Conservation (phyloP, 495 filamentous ascomycete species). For the Tuber calosporum region DNA sequence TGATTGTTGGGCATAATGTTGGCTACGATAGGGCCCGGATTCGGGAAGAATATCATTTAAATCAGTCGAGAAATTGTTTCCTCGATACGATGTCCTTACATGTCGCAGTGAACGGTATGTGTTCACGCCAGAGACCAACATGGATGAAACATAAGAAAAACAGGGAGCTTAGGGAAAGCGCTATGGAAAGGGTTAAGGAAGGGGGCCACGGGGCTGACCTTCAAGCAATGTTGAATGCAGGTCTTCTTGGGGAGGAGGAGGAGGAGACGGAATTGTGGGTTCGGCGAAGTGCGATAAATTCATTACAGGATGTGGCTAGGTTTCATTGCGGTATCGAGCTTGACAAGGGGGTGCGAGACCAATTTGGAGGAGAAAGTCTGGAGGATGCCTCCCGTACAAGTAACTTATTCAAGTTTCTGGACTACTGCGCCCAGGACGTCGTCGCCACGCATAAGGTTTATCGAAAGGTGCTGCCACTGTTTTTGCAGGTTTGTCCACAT, state of each 20-base stretch:
- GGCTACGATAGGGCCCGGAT: conserved; percentile 90
- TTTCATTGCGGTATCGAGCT: conserved; percentile 90
- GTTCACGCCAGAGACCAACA: conserved; percentile 85
- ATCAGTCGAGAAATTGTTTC: conserved; percentile 76
- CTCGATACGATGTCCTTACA: conserved; percentile 98
- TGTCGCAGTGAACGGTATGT: conserved; percentile 98
- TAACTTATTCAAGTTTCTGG: conserved; percentile 75
- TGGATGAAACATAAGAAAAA: conserved; percentile 96
- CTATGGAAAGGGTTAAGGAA: conserved; percentile 63
- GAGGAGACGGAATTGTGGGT: conserved; percentile 98
- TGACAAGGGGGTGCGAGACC: conserved; percentile 79
- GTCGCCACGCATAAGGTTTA: conserved; percentile 87
- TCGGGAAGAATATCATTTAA: conserved; percentile 77
- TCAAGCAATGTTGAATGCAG: background rate
- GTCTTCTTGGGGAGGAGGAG: conserved; percentile 61
- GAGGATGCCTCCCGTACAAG: conserved; percentile 56
- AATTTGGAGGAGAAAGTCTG: conserved; percentile 76
- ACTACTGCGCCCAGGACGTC: conserved; percentile 96
- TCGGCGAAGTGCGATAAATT: conserved; percentile 87
- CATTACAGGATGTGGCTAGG: conserved; percentile 87
- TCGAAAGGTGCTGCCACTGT: conserved; percentile 81
- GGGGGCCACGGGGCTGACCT: conserved; percentile 50
- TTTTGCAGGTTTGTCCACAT: conserved; percentile 82
- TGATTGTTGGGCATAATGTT: conserved; percentile 91
- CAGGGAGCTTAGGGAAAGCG: conserved; percentile 72